These are phyloP conservation scores for Xylaria castorea DNA, from an alignment of 495 filamentous ascomycete genomes.

Conservation along the genomic window DNA sequence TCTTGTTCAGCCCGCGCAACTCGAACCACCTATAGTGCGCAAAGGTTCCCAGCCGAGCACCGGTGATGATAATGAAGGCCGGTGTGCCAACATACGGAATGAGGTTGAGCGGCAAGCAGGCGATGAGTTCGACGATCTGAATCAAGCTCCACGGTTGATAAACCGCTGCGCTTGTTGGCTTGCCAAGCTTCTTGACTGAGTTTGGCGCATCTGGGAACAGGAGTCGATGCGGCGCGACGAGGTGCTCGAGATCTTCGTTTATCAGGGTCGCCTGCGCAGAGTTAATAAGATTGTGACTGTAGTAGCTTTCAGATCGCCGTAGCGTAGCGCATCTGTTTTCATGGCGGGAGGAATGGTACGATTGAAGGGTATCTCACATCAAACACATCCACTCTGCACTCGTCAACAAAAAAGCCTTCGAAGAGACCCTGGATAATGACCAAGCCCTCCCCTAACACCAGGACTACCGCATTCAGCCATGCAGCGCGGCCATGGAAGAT, in stretches of 20 bases:
- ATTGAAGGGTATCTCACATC: slow-evolving; percentile 65
- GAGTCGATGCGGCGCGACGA: slow-evolving; percentile 75
- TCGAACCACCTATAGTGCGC: slow-evolving; percentile 79
- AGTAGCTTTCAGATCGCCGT: background rate
- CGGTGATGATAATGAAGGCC: slow-evolving; percentile 76
- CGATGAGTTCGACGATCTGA: slow-evolving; percentile 78
- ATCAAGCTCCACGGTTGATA: slow-evolving; percentile 73
- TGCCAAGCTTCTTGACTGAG: slow-evolving; percentile 75
- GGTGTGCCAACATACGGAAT: slow-evolving; percentile 84
- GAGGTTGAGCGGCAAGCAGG: slow-evolving; percentile 86
- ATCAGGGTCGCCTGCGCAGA: slow-evolving; percentile 52
- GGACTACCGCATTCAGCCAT: slow-evolving; percentile 73
- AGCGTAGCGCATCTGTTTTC: background rate
- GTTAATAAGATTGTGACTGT: background rate
- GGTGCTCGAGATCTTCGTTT: slow-evolving; percentile 55
- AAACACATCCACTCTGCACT: slow-evolving; percentile 88
- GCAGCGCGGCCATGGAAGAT: slow-evolving; percentile 87
- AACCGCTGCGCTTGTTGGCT: slow-evolving; percentile 68
- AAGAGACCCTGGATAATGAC: slow-evolving; percentile 79
- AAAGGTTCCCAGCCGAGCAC: slow-evolving; percentile 62
- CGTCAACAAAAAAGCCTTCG: slow-evolving; percentile 81
- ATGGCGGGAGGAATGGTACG: background rate
- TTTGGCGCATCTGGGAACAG: slow-evolving; percentile 66
- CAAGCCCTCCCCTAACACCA: slow-evolving; percentile 82
- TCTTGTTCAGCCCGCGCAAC: slow-evolving; percentile 71